phyloP scores from a whole-genome alignment of 2,329 filamentous ascomycete genomes.

The Dactylellina cionopaga region DNA sequence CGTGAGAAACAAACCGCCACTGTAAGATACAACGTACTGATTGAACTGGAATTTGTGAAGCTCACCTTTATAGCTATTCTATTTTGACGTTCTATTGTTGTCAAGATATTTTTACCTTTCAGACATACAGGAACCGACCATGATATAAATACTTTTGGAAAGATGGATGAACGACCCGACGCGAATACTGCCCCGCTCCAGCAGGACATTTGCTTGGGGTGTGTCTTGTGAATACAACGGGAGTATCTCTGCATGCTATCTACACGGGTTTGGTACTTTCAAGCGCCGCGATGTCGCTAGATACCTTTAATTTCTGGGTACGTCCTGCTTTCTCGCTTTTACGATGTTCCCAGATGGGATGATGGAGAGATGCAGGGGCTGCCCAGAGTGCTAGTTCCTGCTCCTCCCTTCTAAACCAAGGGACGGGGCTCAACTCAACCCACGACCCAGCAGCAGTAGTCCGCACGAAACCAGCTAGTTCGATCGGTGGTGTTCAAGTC shows the following conservation, averaged over 20 bases:
- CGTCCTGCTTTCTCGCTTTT: slow-evolving; percentile 2
- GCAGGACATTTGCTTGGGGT: neutral
- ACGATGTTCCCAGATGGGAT: neutral
- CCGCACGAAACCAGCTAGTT: no score
- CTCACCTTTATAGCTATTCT: slow-evolving; percentile 17
- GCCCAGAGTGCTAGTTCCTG: no score
- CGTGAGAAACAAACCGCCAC: slow-evolving; percentile 26
- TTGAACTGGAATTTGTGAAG: slow-evolving; percentile 2
- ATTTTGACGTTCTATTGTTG: slow-evolving; percentile 21
- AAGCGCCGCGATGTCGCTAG: no score
- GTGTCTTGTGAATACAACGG: no score
- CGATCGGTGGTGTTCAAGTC: no score
- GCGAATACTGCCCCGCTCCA: neutral
- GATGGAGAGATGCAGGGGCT: neutral
- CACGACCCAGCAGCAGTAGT: no score
- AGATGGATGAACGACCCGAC: neutral
- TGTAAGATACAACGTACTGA: slow-evolving; percentile 8
- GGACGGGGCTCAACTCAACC: no score
- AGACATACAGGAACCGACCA: slow-evolving; percentile 24
- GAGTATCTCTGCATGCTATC: no score
- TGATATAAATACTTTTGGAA: slow-evolving; percentile 38
- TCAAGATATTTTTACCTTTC: slow-evolving; percentile 40
- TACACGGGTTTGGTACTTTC: no score
- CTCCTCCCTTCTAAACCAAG: no score
- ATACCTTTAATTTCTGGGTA: no score